Conservation (phyloP, 2,329 filamentous ascomycete genomes). For the Alternaria alternata region DNA sequence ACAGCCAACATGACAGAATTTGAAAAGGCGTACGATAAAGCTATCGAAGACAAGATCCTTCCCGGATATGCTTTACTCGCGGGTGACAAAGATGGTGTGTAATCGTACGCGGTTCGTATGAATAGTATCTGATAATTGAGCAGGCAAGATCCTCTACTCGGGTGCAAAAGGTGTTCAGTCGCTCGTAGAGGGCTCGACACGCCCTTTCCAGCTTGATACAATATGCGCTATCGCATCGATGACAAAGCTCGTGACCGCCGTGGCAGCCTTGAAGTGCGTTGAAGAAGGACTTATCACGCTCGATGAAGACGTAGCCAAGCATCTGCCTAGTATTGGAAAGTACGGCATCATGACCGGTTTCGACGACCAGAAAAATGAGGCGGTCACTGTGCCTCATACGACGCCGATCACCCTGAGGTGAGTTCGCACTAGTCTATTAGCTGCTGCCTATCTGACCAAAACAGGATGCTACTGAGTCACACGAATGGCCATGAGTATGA, state of each 20-base stretch:
- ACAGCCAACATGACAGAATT: conserved; percentile 1
- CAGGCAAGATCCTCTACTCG: conserved; percentile 15
- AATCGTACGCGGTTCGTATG: neutral
- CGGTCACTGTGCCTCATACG: conserved; percentile 39
- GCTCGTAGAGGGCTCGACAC: conserved; percentile 3
- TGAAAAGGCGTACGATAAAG: conserved; percentile 8
- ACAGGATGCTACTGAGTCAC: conserved; percentile 54
- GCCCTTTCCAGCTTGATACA: conserved; percentile 18
- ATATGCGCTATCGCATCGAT: conserved; percentile 57
- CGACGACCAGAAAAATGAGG: conserved; percentile 24
- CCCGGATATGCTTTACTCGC: conserved; percentile 17
- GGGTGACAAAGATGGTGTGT: conserved; percentile 10
- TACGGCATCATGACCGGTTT: conserved; percentile 40
- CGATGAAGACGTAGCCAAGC: conserved; percentile 25
- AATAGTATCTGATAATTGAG: neutral
- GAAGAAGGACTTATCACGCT: conserved; percentile 34
- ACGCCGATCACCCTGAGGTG: conserved; percentile 54
- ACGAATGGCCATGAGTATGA: conserved; percentile 57
- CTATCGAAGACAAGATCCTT: neutral
- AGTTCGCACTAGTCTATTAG: neutral
- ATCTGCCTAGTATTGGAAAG: conserved; percentile 43
- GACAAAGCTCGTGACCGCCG: conserved; percentile 44
- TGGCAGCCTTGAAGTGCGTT: conserved; percentile 30
- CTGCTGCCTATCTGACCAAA: neutral
- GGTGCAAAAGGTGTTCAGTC: conserved; percentile 9